Base-by-base conservation (phyloP, 345 rosid genomes). In the Durio zibethinus region DNA sequence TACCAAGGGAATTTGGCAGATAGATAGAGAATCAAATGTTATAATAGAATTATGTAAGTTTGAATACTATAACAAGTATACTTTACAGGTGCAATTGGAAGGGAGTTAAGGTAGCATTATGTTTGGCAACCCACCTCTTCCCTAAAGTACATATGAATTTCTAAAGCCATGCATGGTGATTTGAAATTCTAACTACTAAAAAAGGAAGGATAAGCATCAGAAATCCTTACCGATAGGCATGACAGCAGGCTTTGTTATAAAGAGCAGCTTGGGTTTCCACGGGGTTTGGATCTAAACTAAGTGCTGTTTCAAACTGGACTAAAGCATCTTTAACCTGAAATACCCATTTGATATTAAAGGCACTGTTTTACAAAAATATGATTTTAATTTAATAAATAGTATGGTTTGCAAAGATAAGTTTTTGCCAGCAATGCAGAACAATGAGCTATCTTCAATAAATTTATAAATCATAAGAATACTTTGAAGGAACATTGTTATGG, bases 171-270 rank as follows among this genome's bases (percentile, higher is more conserved):
- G 35, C 52, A 59, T 38, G 18, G 40, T 42, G 0, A 74, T 62
- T 38, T 48, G 65, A 18, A 43, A 52, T 60, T 36, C 59, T 57
- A 72, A 33, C 64, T 52, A 31, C 29, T n/a, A 57, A 61, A 69
- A 50, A 14, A 21, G 6, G 23, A 52, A 42, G 53, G 23, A 31
- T 67, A 75, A 8, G 6, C 36, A 64, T n/a, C 14, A 40, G 57
- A 66, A 76, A 65, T 78, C 48, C 80, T 61, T 86, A 91, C 97
- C 85, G 77, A 85, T 87, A 93, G 75, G 94, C 94, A 87, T 90
- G 97, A 83, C 98, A 93, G 79, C 97, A 92, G 45, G 98, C 98
- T 88, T 96, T 96, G 86, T 93, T 92, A 81, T 93, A 93, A 59
- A 89, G 88, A 48, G 98, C 97, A 83, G 99, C 98, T 84, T 93